Conservation (phyloP, 164 flowering plant genomes). For the Macadamia tetraphylla region DNA sequence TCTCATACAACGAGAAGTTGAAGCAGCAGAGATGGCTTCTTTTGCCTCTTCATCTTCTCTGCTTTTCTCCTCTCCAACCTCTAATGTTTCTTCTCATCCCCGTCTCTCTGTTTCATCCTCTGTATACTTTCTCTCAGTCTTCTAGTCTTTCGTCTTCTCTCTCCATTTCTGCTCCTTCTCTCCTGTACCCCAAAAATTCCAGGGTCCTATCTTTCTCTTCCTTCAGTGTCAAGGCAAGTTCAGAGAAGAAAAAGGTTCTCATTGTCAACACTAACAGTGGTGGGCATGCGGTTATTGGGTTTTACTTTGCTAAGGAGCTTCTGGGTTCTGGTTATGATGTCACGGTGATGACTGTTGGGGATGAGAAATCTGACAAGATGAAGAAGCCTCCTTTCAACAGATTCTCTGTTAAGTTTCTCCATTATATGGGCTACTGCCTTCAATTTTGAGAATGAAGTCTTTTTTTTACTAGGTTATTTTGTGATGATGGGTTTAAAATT, state of each 20-base stretch:
- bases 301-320: conserved; percentile 90
- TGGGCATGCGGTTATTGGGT: conserved; percentile 93
- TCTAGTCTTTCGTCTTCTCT: conserved; percentile 27
- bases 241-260: conserved; percentile 81
- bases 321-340: conserved; percentile 80
- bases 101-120: conserved; percentile 25
- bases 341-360: conserved; percentile 85
- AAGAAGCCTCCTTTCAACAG: conserved; percentile 92
- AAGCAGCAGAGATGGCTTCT: conserved; percentile 35
- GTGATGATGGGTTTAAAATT: conserved; percentile 5
- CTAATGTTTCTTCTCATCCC: conserved; percentile 24
- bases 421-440: not conserved
- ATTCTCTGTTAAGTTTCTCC: conserved; percentile 54
- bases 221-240: conserved; percentile 38
- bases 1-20: conserved; percentile 17
- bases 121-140: conserved; percentile 18
- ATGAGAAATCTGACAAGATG: conserved; percentile 89
- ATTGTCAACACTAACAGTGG: conserved; percentile 91
- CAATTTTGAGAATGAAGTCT: not conserved
- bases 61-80: conserved; percentile 29
- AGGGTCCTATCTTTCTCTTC: conserved; percentile 15
- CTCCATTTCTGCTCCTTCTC: conserved; percentile 32
- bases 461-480: not conserved
- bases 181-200: conserved; percentile 7
- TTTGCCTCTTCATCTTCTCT: conserved; percentile 38